A percentile compares a stretch with the other conserved stretches of the same genome.
Evolutionary conservation across 2,329 filamentous ascomycete genomes (phyloP).

Genomic region (Didymella segeticola): DNA sequence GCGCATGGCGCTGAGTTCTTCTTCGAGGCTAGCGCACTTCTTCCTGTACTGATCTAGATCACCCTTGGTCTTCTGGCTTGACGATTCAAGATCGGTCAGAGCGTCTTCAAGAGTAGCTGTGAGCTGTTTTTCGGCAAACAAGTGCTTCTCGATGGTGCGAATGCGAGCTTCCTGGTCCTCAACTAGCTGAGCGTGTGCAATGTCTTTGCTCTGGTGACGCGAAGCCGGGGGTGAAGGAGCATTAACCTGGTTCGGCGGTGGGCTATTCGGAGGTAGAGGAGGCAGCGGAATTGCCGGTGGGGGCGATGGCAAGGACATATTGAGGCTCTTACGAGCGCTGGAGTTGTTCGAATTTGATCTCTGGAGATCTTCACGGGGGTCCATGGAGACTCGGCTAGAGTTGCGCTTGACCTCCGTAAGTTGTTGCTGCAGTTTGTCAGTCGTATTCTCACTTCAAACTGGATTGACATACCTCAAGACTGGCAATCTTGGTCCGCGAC

Average conservation of each 20-base stretch:
- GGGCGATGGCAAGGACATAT: conserved; percentile 86
- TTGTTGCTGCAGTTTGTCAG: conserved; percentile 61
- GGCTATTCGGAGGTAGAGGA: conserved; percentile 70
- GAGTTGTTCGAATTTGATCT: conserved; percentile 67
- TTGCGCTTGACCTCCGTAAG: conserved; percentile 63
- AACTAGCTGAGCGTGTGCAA: conserved; percentile 77
- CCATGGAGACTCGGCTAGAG: conserved; percentile 54
- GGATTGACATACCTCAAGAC: conserved; percentile 71
- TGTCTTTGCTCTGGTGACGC: conserved; percentile 82
- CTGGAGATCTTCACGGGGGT: conserved; percentile 57
- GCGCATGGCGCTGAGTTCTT: conserved; percentile 69
- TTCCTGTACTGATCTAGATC: conserved; percentile 92
- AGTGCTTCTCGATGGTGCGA: conserved; percentile 93
- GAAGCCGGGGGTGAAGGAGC: conserved; percentile 66
- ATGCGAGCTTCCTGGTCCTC: conserved; percentile 97
- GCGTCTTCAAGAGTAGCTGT: conserved; percentile 95
- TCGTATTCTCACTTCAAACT: neutral
- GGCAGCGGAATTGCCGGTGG: conserved; percentile 96
- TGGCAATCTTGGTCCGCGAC: conserved; percentile 73
- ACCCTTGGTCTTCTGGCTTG: conserved; percentile 88
- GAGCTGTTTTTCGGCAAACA: conserved; percentile 94
- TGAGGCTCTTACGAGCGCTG: conserved; percentile 85
- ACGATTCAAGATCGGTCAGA: conserved; percentile 88
- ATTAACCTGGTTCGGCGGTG: conserved; percentile 55
- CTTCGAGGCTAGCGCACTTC: conserved; percentile 78